Evolutionary conservation across 371 early-diverging fungal species (phyloP).

Genomic region (Haplosporangium sp.): DNA sequence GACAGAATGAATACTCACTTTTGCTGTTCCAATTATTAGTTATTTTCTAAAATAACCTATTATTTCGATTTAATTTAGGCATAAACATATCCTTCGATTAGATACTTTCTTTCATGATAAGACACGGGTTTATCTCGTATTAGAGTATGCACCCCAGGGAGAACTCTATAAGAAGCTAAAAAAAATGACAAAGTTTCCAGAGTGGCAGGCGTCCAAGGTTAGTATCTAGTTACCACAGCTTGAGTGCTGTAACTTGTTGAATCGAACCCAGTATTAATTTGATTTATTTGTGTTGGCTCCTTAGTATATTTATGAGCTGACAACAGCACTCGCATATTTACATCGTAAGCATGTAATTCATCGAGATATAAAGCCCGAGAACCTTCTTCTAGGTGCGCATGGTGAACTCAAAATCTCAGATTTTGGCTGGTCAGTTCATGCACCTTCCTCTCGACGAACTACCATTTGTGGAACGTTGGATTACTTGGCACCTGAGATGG

Average conservation of each 20-base stretch:
- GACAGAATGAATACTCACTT: too few relatives aligned
- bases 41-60: background rate
- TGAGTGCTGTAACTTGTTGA: background rate
- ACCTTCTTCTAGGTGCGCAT: constrained; percentile 89
- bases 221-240: background rate
- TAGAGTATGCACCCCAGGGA: constrained; percentile 97
- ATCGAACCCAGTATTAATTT: too few relatives aligned
- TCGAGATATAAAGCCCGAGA: constrained; percentile 97
- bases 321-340: constrained; percentile 89
- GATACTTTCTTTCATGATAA: constrained; percentile 98
- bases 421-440: constrained; percentile 99
- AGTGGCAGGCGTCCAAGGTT: constrained; percentile 82
- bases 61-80: constrained; percentile 60
- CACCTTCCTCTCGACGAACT: constrained; percentile 84
- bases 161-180: constrained; percentile 91
- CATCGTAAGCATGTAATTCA: constrained; percentile 98
- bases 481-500: constrained; percentile 97
- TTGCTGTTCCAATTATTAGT: too few relatives aligned
- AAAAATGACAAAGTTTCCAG: constrained; percentile 76
- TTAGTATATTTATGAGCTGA: constrained; percentile 92
- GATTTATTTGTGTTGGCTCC: background rate
- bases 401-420: constrained; percentile 96
- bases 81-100: constrained; percentile 93
- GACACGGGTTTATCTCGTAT: constrained; percentile 91
- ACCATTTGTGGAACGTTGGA: constrained; percentile 99